These are phyloP conservation scores for Metschnikowia gelsemii DNA, from an alignment of 805 yeast genomes.

Conservation along the genomic window DNA sequence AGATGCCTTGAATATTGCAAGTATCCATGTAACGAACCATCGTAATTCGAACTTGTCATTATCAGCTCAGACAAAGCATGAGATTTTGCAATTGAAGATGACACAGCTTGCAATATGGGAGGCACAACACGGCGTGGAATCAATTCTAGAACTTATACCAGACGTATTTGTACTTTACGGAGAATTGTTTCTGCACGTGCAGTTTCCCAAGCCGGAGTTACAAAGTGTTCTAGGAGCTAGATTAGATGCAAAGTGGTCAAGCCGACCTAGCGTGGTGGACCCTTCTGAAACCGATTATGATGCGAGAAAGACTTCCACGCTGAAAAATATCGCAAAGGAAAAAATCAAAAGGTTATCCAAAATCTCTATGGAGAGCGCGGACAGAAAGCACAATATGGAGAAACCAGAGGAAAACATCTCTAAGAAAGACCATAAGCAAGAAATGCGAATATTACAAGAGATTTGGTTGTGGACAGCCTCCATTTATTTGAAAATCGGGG, in stretches of 20 bases:
- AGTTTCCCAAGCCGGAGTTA: slow-evolving; percentile 15
- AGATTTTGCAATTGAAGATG: slow-evolving; percentile 65
- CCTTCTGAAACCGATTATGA: slow-evolving; percentile 19
- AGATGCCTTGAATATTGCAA: slow-evolving; percentile 49
- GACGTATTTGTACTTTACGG: slow-evolving; percentile 62
- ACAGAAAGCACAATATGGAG: not conserved
- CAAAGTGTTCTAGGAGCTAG: slow-evolving; percentile 1
- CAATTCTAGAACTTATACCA: slow-evolving; percentile 62
- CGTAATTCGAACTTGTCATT: slow-evolving; percentile 27
- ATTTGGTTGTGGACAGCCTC: slow-evolving; percentile 76
- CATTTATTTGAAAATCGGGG: slow-evolving; percentile 57
- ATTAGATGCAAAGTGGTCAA: slow-evolving; percentile 34
- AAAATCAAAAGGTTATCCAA: slow-evolving; percentile 22
- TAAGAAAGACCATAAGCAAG: slow-evolving; percentile 4
- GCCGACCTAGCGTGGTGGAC: slow-evolving; percentile 43
- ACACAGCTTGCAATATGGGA: slow-evolving; percentile 74
- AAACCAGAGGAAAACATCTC: not conserved
- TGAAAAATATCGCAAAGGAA: slow-evolving; percentile 20
- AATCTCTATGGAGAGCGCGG: slow-evolving; percentile 10
- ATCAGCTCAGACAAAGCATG: slow-evolving; percentile 40
- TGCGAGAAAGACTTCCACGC: slow-evolving; percentile 7
- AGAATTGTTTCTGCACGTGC: slow-evolving; percentile 42
- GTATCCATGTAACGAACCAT: slow-evolving; percentile 28
- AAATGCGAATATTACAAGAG: slow-evolving; percentile 45
- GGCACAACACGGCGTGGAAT: slow-evolving; percentile 52